Conservation (phyloP, 2,329 filamentous ascomycete species). For the Apiospora malaysiana region DNA sequence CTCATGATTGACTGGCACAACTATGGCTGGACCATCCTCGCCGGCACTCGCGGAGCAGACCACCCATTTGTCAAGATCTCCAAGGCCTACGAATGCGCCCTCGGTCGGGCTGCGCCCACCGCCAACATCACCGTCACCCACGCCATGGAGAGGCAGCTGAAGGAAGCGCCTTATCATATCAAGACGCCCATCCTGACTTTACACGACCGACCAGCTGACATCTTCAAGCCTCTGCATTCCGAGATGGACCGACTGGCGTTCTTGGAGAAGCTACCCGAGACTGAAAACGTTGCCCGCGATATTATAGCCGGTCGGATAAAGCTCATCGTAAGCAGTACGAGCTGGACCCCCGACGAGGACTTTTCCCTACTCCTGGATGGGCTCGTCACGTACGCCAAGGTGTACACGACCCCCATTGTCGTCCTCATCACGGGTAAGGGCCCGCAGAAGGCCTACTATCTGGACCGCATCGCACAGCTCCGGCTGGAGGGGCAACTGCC, state of each 20-base stretch:
- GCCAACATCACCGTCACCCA: slow-evolving; percentile 88
- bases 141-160: slow-evolving; percentile 82
- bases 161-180: slow-evolving; percentile 66
- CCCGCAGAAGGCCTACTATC: slow-evolving; percentile 79
- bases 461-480: slow-evolving; percentile 67
- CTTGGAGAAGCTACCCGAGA: slow-evolving; percentile 69
- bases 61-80: slow-evolving; percentile 83
- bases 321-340: slow-evolving; percentile 90
- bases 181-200: slow-evolving; percentile 70
- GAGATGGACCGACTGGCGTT: slow-evolving; percentile 59
- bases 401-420: slow-evolving; percentile 67
- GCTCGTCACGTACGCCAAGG: slow-evolving; percentile 73
- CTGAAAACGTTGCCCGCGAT: slow-evolving; percentile 61
- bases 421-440: slow-evolving; percentile 96
- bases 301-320: slow-evolving; percentile 65
- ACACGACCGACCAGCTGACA: slow-evolving; percentile 83
- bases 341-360: slow-evolving; percentile 97
- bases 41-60: slow-evolving; percentile 56
- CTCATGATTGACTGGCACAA: slow-evolving; percentile 99
- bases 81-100: slow-evolving; percentile 75
- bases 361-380: slow-evolving; percentile 88
- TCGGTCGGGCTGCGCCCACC: slow-evolving; percentile 70
- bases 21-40: slow-evolving; percentile 94
- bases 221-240: slow-evolving; percentile 75
- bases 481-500: slow-evolving; percentile 66